Evolutionary conservation across 31 red algal species (phyloP), one percentile per base, ranked within the genome.

Genomic region (Bonnemaisonia californica): DNA sequence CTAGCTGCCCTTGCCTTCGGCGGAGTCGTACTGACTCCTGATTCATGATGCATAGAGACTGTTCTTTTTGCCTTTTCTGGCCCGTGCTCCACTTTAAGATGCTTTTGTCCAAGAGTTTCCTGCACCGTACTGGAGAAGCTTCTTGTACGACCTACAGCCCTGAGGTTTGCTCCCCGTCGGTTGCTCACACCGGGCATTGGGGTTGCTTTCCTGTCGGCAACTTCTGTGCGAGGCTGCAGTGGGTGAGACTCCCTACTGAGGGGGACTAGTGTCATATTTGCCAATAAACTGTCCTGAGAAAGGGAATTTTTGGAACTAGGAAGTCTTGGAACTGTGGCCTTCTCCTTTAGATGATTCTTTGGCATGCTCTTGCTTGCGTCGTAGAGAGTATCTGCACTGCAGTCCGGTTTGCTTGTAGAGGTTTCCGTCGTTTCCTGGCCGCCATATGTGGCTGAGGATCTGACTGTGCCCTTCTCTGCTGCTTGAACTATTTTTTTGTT

Each of bases 41-140:
- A 78, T 55, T 87, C 83, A 11, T 62, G 83, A 35, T 87, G 83
- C 83, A 87, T 71, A 3, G 83, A 87, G 47, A 69, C 37, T 2
- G 83, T 54, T 21, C 83, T 66, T 5, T 62, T 71, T 21, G 28
- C 73, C 47, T 77, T 87, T 18, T 77, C 83, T 40, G 73, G 34
- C 23, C 78, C 40, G 35, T 27, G 55, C 27, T 55, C 64, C 64
- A 56, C 64, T 3, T 64, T 39, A 13, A 31, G 56, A 22, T 57
- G 45, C 54, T 55, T 70, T 58, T 36, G 42, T 3, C 41, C 34
- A 57, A 56, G 62, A 71, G 45, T 51, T 7, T 82, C 79, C 38
- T 26, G 40, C 0, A 48, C 48, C n/a, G 58, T 36, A 16, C 38
- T 70, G 3, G 81, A 73, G 70, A 85, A 85, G 58, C 81, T 85